Evolutionary conservation across 345 rosid genomes (phyloP).

Genomic region (Anastatica hierochuntica): DNA sequence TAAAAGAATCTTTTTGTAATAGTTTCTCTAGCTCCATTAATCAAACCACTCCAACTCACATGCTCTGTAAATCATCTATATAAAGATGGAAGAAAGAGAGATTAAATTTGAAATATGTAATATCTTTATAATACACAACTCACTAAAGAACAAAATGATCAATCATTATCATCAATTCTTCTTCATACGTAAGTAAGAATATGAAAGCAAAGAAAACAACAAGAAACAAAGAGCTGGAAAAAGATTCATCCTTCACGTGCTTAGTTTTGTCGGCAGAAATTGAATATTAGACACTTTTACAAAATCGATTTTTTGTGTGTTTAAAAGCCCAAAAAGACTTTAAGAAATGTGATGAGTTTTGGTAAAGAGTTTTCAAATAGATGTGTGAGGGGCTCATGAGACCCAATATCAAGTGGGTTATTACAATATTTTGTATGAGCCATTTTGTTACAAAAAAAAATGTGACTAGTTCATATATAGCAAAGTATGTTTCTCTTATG

Average conservation of each 20-base stretch:
- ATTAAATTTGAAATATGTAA: too few relatives aligned
- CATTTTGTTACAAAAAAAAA: too few relatives aligned
- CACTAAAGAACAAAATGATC: constrained; percentile 18
- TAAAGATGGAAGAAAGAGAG: neutral
- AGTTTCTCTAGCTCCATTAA: constrained; percentile 9
- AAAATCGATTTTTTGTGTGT: neutral
- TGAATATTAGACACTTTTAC: too few relatives aligned
- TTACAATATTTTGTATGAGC: too few relatives aligned
- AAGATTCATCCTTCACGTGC: constrained; percentile 24
- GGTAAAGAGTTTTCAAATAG: too few relatives aligned
- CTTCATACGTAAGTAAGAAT: constrained; percentile 16
- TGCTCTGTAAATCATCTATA: constrained; percentile 2
- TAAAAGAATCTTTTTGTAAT: neutral
- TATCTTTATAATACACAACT: neutral
- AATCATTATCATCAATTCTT: constrained; percentile 18
- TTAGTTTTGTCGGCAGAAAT: constrained; percentile 4
- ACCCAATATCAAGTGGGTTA: too few relatives aligned
- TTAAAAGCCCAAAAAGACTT: neutral
- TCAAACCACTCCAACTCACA: constrained; percentile 19
- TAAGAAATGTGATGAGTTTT: neutral
- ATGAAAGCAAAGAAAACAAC: constrained; percentile 9
- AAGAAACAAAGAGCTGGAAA: constrained; percentile 16
- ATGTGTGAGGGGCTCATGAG: too few relatives aligned
- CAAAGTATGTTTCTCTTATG: too few relatives aligned
- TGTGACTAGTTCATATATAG: too few relatives aligned